Percentiles rank a stretch among this genome's conserved stretches.
Conservation (phyloP, 1,284 basidiomycete species). For the Ceratobasidium sp. region DNA sequence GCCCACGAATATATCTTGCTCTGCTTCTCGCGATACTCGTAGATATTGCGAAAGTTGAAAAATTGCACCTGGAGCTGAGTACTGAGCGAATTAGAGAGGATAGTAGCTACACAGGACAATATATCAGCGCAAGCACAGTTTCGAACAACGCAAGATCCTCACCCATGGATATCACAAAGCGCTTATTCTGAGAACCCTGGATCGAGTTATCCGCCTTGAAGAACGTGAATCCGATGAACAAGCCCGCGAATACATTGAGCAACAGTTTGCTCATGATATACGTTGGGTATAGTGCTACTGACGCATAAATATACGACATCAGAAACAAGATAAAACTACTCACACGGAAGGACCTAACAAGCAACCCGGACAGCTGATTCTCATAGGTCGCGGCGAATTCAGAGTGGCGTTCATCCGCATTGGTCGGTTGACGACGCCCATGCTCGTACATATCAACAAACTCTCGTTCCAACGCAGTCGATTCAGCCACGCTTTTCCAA, state of each 20-base stretch:
- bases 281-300: conserved; percentile 65
- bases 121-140: conserved; percentile 46
- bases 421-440: conserved; percentile 2
- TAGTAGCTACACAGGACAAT: conserved; percentile 59
- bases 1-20: conserved; percentile 87
- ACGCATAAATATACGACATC: background rate
- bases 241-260: conserved; percentile 54
- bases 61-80: conserved; percentile 63
- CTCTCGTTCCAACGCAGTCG: conserved; percentile 39
- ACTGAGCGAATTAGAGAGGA: conserved; percentile 60
- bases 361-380: conserved; percentile 64
- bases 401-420: conserved; percentile 51
- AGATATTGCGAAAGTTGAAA: conserved; percentile 64
- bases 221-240: conserved; percentile 78
- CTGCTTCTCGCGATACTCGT: conserved; percentile 76
- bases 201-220: conserved; percentile 72
- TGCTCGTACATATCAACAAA: conserved; percentile 11
- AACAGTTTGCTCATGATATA: conserved; percentile 76
- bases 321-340: conserved; percentile 58
- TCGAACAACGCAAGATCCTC: conserved; percentile 55
- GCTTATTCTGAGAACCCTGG: conserved; percentile 83
- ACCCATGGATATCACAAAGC: conserved; percentile 68
- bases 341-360: conserved; percentile 61
- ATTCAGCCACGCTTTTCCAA: conserved; percentile 34
- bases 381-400: conserved; percentile 66